Evolutionary conservation across 345 rosid genomes (phyloP).

Genomic region (Lepidium africanum): DNA sequence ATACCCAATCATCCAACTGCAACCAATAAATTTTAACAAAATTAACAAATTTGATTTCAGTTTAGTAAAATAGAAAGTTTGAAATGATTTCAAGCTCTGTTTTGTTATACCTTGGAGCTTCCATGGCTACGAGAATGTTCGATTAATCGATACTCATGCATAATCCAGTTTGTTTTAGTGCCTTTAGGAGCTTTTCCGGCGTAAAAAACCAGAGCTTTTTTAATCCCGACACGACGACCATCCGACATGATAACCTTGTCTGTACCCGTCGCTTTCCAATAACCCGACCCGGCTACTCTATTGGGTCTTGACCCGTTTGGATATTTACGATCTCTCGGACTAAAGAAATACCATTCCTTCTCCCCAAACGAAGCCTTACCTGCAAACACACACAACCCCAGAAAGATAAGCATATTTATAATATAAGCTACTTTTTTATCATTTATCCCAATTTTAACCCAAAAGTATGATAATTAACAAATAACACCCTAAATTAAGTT

Average conservation of each 20-base stretch:
- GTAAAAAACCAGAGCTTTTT: slow-evolving; percentile 91
- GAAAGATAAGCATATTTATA: too few relatives aligned
- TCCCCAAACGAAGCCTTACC: slow-evolving; percentile 63
- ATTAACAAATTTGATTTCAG: not conserved
- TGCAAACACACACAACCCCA: too few relatives aligned
- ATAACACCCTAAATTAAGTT: too few relatives aligned
- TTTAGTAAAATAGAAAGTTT: not conserved
- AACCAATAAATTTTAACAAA: not conserved
- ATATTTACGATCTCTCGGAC: slow-evolving; percentile 80
- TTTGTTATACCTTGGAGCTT: slow-evolving; percentile 46
- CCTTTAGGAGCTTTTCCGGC: slow-evolving; percentile 92
- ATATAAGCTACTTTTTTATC: too few relatives aligned
- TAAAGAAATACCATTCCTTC: slow-evolving; percentile 64
- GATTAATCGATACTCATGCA: slow-evolving; percentile 90
- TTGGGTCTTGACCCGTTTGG: slow-evolving; percentile 98
- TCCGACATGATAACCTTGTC: slow-evolving; percentile 64
- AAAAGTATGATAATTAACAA: too few relatives aligned
- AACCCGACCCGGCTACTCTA: slow-evolving; percentile 86
- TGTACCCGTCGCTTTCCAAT: slow-evolving; percentile 98
- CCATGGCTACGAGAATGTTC: slow-evolving; percentile 48
- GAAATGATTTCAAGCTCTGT: too few relatives aligned
- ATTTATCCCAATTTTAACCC: too few relatives aligned
- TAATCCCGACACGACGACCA: slow-evolving; percentile 80
- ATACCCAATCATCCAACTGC: slow-evolving; percentile 94
- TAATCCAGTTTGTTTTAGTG: slow-evolving; percentile 94